These are phyloP conservation scores for Xylariaceae sp. DNA, from an alignment of 2,329 filamentous ascomycete species.

Conservation along the genomic window DNA sequence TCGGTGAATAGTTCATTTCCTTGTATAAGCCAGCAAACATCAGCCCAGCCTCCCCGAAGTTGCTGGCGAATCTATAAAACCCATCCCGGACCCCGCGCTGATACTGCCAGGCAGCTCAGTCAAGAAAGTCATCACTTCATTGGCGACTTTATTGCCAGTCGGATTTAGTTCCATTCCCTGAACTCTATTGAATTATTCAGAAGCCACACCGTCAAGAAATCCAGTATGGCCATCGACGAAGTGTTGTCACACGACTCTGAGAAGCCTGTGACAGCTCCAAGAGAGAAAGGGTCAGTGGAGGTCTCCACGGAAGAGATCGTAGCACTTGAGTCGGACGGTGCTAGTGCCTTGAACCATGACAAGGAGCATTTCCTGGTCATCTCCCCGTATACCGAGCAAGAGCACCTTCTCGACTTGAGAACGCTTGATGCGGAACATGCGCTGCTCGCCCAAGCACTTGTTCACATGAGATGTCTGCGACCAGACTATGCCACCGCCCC, in stretches of 20 bases:
- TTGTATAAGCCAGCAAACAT: not conserved
- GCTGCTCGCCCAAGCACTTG: constrained; percentile 73
- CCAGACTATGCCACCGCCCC: constrained; percentile 75
- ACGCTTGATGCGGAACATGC: constrained; percentile 66
- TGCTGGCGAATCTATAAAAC: constrained; percentile 13
- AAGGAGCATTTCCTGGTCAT: constrained; percentile 53
- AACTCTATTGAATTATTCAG: not conserved
- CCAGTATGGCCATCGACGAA: constrained; percentile 19
- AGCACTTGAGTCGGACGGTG: not conserved
- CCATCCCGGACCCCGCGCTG: not conserved
- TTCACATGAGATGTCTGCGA: constrained; percentile 62
- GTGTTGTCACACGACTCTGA: constrained; percentile 13
- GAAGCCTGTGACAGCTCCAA: not conserved
- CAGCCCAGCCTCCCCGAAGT: constrained; percentile 4
- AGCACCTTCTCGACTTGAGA: constrained; percentile 73
- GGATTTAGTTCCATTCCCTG: not conserved
- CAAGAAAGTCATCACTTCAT: not conserved
- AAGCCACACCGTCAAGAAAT: constrained; percentile 3
- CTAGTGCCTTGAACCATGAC: constrained; percentile 14
- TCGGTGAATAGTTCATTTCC: constrained; percentile 11
- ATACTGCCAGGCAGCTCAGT: not conserved
- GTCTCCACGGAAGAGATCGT: constrained; percentile 17
- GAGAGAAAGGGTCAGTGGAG: constrained; percentile 19
- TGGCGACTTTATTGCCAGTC: not conserved
- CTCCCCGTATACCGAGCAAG: constrained; percentile 73